Base-by-base conservation (phyloP, 2,329 filamentous ascomycete species). In the Diaporthe longicolla region DNA sequence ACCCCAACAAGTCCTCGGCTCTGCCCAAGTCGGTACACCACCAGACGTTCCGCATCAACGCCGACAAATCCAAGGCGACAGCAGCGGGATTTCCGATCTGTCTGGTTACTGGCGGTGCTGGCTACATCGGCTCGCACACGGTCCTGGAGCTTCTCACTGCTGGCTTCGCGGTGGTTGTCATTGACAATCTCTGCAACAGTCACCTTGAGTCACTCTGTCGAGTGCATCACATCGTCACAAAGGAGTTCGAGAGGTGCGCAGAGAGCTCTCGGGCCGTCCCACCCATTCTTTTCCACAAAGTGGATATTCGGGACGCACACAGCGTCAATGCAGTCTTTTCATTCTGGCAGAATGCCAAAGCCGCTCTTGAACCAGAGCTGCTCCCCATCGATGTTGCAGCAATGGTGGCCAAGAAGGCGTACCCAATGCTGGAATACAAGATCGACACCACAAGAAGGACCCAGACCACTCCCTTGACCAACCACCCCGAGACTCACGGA, bases 111-210 rank as follows among this genome's bases (percentile, higher is more conserved):
- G 73, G 73, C 5, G 73, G 73, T 4, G 70, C 73, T 17, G 73
- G 73, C 19, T 74, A 74, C 50, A 74, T 74, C 13, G 73, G 73
- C 7, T 74, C 73, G 4, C 73, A 74, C 54, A 74, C 73, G 11
- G 70, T 73, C 11, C 70, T 74, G 10, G 73, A 74, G 70, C 70
- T 74, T 10, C 71, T 74, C n/a, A 74, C 73, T 26, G 73, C 73
- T 21, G 73, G 73, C 40, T 74, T 74, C n/a, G 73, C 73, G 13
- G 73, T 74, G 37, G 63, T 73, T 6, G 73, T 74, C 37, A 52
- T 74, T 26, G 73, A 74, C 48, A 74, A 74, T 4, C 73, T 74
- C 11, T 73, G 61, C 70, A 74, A 74, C 70, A 74, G 73, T 3
- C 73, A 74, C 19, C 37, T 74, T 19, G 73, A 74, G 61, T 73